Conservation (phyloP, 208 protist genomes). For the Wallacemonas rigidus region DNA sequence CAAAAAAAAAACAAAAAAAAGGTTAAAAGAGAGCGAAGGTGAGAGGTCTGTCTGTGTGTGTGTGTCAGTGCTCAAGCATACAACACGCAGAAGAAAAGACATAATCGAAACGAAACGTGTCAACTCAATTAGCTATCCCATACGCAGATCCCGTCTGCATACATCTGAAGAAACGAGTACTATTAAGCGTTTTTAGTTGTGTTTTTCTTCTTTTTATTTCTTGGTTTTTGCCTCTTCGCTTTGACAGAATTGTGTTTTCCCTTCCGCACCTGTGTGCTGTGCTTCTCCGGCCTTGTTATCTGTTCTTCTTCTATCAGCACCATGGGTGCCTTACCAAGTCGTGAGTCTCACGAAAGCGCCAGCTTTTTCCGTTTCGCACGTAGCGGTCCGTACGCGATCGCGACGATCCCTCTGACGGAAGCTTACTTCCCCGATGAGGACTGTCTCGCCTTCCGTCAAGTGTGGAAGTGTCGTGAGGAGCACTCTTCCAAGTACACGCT, state of each 20-base stretch:
- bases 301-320: neutral
- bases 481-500: slow-evolving; percentile 72
- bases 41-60: neutral
- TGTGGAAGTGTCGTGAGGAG: slow-evolving; percentile 47
- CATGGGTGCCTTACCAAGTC: slow-evolving; percentile 67
- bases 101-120: too few species aligned
- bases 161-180: too few species aligned
- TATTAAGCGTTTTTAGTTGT: neutral
- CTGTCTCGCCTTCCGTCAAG: slow-evolving; percentile 56
- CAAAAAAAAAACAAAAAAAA: neutral
- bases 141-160: too few species aligned
- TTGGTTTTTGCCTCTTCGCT: slow-evolving; percentile 5
- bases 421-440: slow-evolving; percentile 58
- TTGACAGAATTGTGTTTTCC: slow-evolving; percentile 13
- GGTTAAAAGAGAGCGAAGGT: neutral
- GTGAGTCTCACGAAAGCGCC: slow-evolving; percentile 53
- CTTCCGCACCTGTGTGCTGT: slow-evolving; percentile 10
- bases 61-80: neutral
- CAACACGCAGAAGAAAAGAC: neutral
- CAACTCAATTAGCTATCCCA: too few species aligned
- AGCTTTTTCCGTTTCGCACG: slow-evolving; percentile 47
- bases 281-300: neutral
- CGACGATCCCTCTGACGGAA: slow-evolving; percentile 46
- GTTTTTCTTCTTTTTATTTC: slow-evolving; percentile 4
- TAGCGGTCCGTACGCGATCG: slow-evolving; percentile 46